Base-by-base conservation (phyloP, 345 rosid species). In the Syzygium aromaticum region DNA sequence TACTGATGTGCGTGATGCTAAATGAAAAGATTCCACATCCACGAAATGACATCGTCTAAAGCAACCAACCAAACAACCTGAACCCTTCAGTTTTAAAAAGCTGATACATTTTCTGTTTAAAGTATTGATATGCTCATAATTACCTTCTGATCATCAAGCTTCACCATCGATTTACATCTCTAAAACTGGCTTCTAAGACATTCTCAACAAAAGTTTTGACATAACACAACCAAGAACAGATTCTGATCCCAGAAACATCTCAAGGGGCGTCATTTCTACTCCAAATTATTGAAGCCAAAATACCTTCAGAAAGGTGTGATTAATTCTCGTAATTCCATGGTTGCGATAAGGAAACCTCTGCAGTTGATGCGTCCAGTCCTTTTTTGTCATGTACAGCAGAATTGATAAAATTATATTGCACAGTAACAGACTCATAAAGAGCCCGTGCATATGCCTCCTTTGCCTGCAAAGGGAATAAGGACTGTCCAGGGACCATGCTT, bases 321-420 rank as follows among this genome's bases (percentile, higher is more conserved):
- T 88, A 90, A 84, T 85, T 78, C 89, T 89, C 90, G 89, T 93
- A 92, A 85, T 91, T 91, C 99, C 98, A 96, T 52, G 99, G 96
- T 88, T 95, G 99, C 73, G 99, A 95, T 89, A 98, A 90, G 77
- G 95, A 91, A 90, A 96, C 93, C 23, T 86, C 86, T 53, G 94
- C 91, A 86, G 88, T 94, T 87, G 99, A 95, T 87, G 96, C 97
- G 86, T 92, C 91, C n/a, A 92, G 84, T 86, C 98, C 96, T 90
- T 51, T 91, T 88, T 93, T 91, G 33, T 94, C 93, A 86, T 91
- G 91, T 85, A 96, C 86, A n/a, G 98, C 99, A 53, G 94, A 91
- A 89, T 93, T 90, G 73, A 98, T 93, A 80, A 92, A 92, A 84
- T 91, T 89, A 93, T 98, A 95, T 85, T 98, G 99, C 85, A 91